Conservation (phyloP, 306 rosid species). For the Ormosia emarginata region DNA sequence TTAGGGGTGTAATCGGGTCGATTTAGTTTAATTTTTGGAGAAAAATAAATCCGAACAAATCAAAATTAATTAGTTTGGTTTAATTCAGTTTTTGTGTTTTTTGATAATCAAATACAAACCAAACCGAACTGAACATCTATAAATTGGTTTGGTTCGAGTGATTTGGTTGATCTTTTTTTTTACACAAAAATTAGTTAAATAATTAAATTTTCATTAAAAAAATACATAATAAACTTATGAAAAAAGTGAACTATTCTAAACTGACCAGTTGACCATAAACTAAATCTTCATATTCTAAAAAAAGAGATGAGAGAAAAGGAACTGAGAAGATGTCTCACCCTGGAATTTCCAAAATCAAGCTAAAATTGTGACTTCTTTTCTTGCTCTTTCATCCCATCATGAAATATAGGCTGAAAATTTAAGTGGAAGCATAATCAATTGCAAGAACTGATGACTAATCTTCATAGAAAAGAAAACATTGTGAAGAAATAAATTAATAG, state of each 20-base stretch:
- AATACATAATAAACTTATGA: too few species aligned
- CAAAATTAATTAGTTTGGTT: too few species aligned
- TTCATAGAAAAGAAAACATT: background rate
- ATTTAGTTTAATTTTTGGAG: too few species aligned
- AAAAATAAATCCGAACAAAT: too few species aligned
- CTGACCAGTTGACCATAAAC: conserved; percentile 10
- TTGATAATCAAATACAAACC: too few species aligned
- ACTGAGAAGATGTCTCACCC: conserved; percentile 53
- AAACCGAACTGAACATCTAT: too few species aligned
- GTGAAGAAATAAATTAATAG: conserved; percentile 8
- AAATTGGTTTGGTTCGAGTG: too few species aligned
- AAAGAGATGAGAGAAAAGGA: background rate
- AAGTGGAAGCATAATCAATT: conserved; percentile 13
- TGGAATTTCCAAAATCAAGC: conserved; percentile 70
- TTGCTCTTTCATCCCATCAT: conserved; percentile 95
- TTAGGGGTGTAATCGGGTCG: too few species aligned
- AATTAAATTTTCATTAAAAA: too few species aligned
- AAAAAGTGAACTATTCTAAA: background rate
- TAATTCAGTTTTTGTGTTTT: too few species aligned
- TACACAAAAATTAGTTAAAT: too few species aligned
- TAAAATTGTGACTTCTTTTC: conserved; percentile 87
- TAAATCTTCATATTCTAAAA: conserved; percentile 11
- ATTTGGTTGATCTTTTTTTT: too few species aligned
- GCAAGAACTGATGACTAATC: background rate
- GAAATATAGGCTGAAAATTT: conserved; percentile 78